Evolutionary conservation across 352 stramenopile species (phyloP), one percentile per base, ranked within the genome.

Genomic region (Globisporangium yorkense): DNA sequence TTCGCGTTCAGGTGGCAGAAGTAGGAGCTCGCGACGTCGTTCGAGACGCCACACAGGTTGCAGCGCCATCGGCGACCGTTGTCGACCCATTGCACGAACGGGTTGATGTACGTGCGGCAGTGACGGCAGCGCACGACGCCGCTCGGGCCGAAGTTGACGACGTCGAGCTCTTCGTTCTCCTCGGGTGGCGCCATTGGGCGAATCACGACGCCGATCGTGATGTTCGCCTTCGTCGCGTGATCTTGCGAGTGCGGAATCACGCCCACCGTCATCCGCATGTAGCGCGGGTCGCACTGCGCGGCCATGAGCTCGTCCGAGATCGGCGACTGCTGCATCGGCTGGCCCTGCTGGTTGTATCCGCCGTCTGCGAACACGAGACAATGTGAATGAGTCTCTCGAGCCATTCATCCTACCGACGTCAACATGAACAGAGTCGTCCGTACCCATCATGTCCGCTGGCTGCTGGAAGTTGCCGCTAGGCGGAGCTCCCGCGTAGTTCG

Each of bases 1-100:
- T 97, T 89, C 40, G 94, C 84, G 54, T 98, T 96, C 51, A 99
- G 75, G 67, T 99, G 96, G 69, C 94, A 99, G 71, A 99, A 99
- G 77, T 99, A 99, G 9, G 93, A 93, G 53, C 92, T 92, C 13
- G 96, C 84, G 37, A 97, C 93, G 52, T 96, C 80, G 54, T 95
- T 96, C 15, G 84, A 81, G n/a, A 92, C 74, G 35, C 86, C 85
- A 67, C 89, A 97, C 0, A 97, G 57, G 63, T 96, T 96, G 73
- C 89, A 97, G 15, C 84, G 80, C 84, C 84, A 97, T 37, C 80
- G 74, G 27, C 83, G 80, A 16, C 84, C 87, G 59, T 92, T 92
- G 71, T 96, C 83, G n/a, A 94, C 82, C 83, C 87, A 96, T 60
- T 88, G 73, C 12, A 92, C 85, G 59, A 95, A 97, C 53, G 83